Conservation (phyloP, 805 yeast species). For the Metschnikowia koreensis region DNA sequence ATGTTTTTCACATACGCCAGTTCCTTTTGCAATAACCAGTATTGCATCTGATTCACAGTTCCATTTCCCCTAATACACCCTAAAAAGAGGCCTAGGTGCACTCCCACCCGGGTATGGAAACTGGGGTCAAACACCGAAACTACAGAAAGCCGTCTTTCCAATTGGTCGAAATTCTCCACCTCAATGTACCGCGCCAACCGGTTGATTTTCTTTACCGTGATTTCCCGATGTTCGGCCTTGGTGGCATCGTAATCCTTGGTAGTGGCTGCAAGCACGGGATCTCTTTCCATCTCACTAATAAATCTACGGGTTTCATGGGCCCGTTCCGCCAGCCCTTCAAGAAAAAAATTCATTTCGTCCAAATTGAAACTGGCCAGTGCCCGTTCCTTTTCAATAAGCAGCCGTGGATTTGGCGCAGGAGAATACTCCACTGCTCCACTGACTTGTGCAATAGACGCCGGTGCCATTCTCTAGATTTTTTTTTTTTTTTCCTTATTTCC, state of each 20-base stretch:
- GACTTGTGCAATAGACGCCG: constrained; percentile 10
- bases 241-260: constrained; percentile 56
- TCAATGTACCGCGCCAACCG: constrained; percentile 63
- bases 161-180: constrained; percentile 41
- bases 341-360: constrained; percentile 47
- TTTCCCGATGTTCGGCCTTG: constrained; percentile 56
- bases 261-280: constrained; percentile 59
- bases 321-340: constrained; percentile 52
- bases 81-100: constrained; percentile 82
- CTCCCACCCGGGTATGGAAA: constrained; percentile 78
- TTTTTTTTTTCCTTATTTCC: not conserved
- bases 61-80: constrained; percentile 85
- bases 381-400: constrained; percentile 45
- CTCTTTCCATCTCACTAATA: constrained; percentile 61
- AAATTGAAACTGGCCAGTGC: constrained; percentile 35
- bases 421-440: constrained; percentile 15
- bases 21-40: constrained; percentile 76
- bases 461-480: not conserved
- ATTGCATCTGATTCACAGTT: constrained; percentile 75
- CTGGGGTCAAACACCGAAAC: constrained; percentile 74
- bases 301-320: constrained; percentile 43
- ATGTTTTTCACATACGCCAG: constrained; percentile 57
- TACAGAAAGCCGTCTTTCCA: constrained; percentile 58
- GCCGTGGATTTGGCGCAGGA: constrained; percentile 34
- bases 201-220: constrained; percentile 59